These are phyloP conservation scores for Candida hungchunana DNA, from an alignment of 805 yeast genomes.

Conservation along the genomic window DNA sequence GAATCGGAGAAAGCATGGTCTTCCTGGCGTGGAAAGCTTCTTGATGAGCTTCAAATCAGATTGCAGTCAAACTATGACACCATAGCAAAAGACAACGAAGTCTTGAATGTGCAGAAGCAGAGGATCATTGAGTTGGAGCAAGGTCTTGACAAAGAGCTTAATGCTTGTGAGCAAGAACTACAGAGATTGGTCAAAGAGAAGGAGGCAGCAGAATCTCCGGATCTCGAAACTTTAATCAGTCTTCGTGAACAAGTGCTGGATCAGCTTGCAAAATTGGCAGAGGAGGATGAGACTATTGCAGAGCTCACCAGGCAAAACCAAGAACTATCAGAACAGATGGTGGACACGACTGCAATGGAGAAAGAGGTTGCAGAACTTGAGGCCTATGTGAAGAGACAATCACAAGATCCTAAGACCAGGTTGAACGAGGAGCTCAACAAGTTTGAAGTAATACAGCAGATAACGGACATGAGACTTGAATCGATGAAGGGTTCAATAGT, in stretches of 20 bases:
- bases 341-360: slow-evolving; percentile 19
- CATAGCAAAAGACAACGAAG: slow-evolving; percentile 12
- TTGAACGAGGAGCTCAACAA: slow-evolving; percentile 8
- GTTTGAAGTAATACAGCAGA: slow-evolving; percentile 12
- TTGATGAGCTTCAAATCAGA: slow-evolving; percentile 22
- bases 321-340: slow-evolving; percentile 5
- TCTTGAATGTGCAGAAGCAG: slow-evolving; percentile 1
- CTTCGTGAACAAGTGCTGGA: slow-evolving; percentile 12
- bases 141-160: slow-evolving; percentile 1
- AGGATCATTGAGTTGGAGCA: slow-evolving; percentile 7
- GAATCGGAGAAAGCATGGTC: slow-evolving; percentile 26
- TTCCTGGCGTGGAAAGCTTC: slow-evolving; percentile 23
- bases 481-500: slow-evolving; percentile 11
- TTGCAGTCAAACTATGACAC: slow-evolving; percentile 12
- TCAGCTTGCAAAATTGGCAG: slow-evolving; percentile 4
- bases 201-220: slow-evolving; percentile 14
- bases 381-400: slow-evolving; percentile 14
- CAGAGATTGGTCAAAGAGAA: slow-evolving; percentile 7
- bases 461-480: slow-evolving; percentile 15
- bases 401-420: slow-evolving; percentile 20
- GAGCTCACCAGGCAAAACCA: slow-evolving; percentile 11
- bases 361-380: slow-evolving; percentile 15
- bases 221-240: slow-evolving; percentile 11
- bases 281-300: slow-evolving; percentile 4
- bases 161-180: neutral